A percentile compares a stretch with the other conserved stretches of the same genome.
Evolutionary conservation across 331 rosid genomes (phyloP).

Genomic region (Cydonia oblonga): DNA sequence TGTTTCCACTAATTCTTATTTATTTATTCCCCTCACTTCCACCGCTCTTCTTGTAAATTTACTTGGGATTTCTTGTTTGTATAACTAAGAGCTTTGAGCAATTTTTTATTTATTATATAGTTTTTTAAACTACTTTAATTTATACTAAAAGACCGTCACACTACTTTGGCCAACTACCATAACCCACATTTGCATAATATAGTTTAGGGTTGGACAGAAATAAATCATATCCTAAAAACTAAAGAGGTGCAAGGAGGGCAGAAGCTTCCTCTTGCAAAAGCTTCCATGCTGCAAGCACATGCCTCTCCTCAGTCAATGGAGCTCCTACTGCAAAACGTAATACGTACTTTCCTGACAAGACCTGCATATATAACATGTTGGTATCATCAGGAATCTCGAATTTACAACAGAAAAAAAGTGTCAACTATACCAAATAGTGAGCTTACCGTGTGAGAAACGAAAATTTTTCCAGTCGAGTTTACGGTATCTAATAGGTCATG

Average conservation of each 20-base stretch:
- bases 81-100: neutral
- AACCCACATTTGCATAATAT: no score
- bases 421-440: neutral
- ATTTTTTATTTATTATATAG: no score
- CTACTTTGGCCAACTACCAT: no score
- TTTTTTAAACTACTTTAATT: no score
- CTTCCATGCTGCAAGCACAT: constrained; percentile 55
- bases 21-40: no score
- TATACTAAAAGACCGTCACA: no score
- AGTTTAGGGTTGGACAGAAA: neutral
- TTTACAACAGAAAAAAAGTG: neutral
- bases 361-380: constrained; percentile 36
- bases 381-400: neutral
- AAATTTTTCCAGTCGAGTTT: constrained; percentile 62
- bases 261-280: constrained; percentile 63
- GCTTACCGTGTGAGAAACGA: constrained; percentile 83
- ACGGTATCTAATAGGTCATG: constrained; percentile 46
- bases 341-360: constrained; percentile 51
- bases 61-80: neutral
- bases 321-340: constrained; percentile 84
- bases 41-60: no score
- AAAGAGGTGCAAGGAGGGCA: constrained; percentile 28
- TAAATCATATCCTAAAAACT: constrained; percentile 1
- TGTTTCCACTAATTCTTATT: no score
- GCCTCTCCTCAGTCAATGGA: constrained; percentile 78